Evolutionary conservation across 2,329 filamentous ascomycete genomes (phyloP).

Genomic region (Colletotrichum somersetense): DNA sequence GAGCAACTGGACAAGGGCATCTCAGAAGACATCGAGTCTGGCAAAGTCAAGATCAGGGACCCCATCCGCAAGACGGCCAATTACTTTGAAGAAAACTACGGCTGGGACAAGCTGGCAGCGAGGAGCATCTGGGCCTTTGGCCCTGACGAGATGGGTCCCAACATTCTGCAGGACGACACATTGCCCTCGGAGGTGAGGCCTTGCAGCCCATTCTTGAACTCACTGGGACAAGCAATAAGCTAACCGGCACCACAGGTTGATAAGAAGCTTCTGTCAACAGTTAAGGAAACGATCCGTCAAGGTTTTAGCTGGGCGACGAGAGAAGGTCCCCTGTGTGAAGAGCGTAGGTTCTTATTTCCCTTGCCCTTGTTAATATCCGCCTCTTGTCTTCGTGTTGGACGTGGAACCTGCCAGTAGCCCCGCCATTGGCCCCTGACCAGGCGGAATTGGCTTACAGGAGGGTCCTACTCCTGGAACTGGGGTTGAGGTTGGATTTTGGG

Average conservation of each 20-base stretch:
- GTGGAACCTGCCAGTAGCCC: constrained; percentile 13
- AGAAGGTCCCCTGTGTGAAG: constrained; percentile 97
- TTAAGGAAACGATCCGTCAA: constrained; percentile 93
- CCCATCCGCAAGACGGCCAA: constrained; percentile 93
- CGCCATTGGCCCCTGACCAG: constrained; percentile 30
- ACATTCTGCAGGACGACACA: constrained; percentile 97
- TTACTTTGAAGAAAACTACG: constrained; percentile 97
- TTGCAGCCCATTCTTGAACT: constrained; percentile 39
- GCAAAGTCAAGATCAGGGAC: constrained; percentile 91
- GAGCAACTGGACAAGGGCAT: constrained; percentile 96
- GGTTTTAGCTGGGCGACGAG: constrained; percentile 97
- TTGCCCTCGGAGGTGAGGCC: constrained; percentile 81
- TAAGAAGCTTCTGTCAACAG: constrained; percentile 87
- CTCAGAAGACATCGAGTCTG: constrained; percentile 92
- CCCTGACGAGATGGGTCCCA: constrained; percentile 92
- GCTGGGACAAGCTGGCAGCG: constrained; percentile 94
- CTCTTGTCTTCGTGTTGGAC: constrained; percentile 29
- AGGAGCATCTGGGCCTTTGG: constrained; percentile 99
- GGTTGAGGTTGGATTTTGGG: constrained; percentile 30
- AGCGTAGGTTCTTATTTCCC: constrained; percentile 74
- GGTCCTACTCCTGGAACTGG: constrained; percentile 32
- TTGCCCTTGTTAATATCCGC: constrained; percentile 35
- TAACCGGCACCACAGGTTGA: constrained; percentile 73
- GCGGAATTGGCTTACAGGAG: constrained; percentile 24
- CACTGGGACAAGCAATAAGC: constrained; percentile 8